Evolutionary conservation across 169 alveolate genomes (phyloP), one percentile per base, ranked within the genome.

Genomic region (Plasmodium malariae): DNA sequence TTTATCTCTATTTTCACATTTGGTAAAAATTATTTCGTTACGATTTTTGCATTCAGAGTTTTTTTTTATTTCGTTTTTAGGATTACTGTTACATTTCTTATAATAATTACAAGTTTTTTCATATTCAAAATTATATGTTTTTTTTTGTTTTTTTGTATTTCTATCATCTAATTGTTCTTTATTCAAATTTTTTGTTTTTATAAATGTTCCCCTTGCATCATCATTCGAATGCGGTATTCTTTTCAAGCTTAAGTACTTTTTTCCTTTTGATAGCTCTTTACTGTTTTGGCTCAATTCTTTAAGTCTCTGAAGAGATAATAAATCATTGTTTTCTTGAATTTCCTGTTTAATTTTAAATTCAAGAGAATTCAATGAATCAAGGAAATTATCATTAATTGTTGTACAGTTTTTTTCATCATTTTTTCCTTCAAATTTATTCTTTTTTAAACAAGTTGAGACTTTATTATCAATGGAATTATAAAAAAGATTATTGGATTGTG

Each of bases 271-370:
- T 51, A 19, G n/a, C 43, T 62, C 68, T 5, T 43, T 19, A 60
- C 17, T 43, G 19, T 26, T 62, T 60, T 40, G 45, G 28, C 14
- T 78, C 43, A 62, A 51, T 36, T 60, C 36, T 1, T 43, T 62
- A 11, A 36, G 49, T 19, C 21, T 74, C 36, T 57, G 60, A 40
- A 34, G 40, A 11, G 59, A 78, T 37, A 78, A 37, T 24, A 78
- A 36, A 17, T 78, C 78, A 55, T 78, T 78, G 28, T 78, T 78
- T 32, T 60, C 57, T 62, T 78, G 67, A 36, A 78, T 78, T 78
- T 78, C 78, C 26, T 78, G 74, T 55, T 78, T 78, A 78, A 78
- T 78, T 78, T 63, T 78, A n/a, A 62, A 78, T 48, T 54, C 62
- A 11, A 78, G 37, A n/a, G 69, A 65, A 45, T 78, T 63, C 26